Base-by-base conservation (phyloP, 148 eudicot species). In the Silene conica region DNA sequence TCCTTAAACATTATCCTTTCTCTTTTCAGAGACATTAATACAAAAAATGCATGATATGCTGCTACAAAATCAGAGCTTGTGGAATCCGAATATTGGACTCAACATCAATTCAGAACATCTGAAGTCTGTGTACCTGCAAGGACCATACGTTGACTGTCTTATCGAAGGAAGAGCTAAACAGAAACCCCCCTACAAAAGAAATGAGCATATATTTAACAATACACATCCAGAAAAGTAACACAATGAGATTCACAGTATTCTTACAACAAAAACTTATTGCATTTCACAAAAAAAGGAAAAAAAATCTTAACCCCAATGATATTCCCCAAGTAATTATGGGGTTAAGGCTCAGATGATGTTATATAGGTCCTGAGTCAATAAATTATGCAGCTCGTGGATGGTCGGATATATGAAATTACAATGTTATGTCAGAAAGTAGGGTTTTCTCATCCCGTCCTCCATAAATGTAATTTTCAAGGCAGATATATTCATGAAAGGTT, bases 81-180 rank as follows among this genome's bases (percentile, higher is more conserved):
- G 23, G 4, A 20, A 50, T 15, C 43, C 50, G 70, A 26, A 15
- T 54, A 69, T 34, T 54, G 31, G 45, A 25, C 28, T 19, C 11
- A 25, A 60, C 67, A 76, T 15, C 45, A 14, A 28, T 59, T 58
- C 63, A n/a, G 14, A 67, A 19, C 25, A 46, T 46, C 58, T 25
- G 62, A 62, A 80, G n/a, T 20, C 64, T 65, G 57, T 75, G 28
- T 90, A 93, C 98, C 94, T 93, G 86, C 78, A 93, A 83, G 55
- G 95, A 91, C 98, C 98, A 93, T 46, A 89, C 87, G 38, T 80
- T 81, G 80, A 93, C 82, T 54, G 90, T 83, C 82, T 89, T 93
- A 82, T 93, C 96, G 71, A 82, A 85, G 54, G 97, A 93, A 62
- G 97, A 86, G 89, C 98, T 89, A 83, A 93, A 93, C 67, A 93